Evolutionary conservation across 495 filamentous ascomycete species (phyloP), one percentile per base, ranked within the genome.

Genomic region (Corynascus novoguineensis): DNA sequence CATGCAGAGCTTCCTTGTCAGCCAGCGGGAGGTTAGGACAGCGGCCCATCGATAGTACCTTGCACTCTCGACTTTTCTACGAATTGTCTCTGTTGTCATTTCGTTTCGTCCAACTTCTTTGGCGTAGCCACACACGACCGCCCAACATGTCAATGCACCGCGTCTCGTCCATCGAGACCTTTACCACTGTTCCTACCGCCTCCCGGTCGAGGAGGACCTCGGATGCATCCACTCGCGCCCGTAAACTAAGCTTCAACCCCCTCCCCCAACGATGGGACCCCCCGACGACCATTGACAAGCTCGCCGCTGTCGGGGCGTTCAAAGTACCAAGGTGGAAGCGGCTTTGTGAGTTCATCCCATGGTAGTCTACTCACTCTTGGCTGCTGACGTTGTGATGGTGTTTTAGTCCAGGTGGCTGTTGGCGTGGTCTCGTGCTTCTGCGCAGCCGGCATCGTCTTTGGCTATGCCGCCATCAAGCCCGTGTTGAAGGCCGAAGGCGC

Each of bases 381-480:
- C 25, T 6, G 1, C 50, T 53, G 10, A 53, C 29, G 28, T 57
- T 9, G 21, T 22, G 48, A 50, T 52, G n/a, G n/a, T n/a, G n/a
- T n/a, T n/a, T n/a, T n/a, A 82, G 78, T 81, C 58, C 86, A 89
- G 70, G 80, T 89, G 21, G 67, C 68, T 14, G 70, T 81, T 37
- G 85, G 86, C 14, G 86, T 92, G 2, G 61, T 90, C 1, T 92
- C 90, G 69, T 96, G 90, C 71, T 82, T 96, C 38, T 78, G 95
- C 37, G 81, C 88, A 1, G 87, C 89, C 10, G 89, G 89, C 10
- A 69, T 89, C 38, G 85, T 95, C 19, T 95, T 95, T 65, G 86
- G 87, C 24, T 95, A 88, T 69, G 89, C 89, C 31, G 89, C 89
- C 34, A 70, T 95, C 53, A 95, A 95, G 64, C 88, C 89, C 1